Percentiles rank a stretch among this genome's conserved stretches.
Evolutionary conservation across 345 rosid species (phyloP).

Genomic region (Salix viminalis): DNA sequence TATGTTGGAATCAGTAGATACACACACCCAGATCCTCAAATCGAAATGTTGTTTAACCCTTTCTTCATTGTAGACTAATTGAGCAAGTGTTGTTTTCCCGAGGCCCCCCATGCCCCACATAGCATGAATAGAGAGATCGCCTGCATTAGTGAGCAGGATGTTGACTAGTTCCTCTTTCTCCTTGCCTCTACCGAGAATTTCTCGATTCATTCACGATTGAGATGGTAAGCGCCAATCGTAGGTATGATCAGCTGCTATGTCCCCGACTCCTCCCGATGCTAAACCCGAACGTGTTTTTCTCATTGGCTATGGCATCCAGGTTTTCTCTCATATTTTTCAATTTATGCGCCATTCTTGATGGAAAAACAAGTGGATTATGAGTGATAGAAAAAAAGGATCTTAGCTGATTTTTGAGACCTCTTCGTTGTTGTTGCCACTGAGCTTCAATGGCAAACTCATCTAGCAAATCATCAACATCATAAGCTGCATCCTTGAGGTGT

Average conservation of each 20-base stretch:
- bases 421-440: neutral
- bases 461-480: constrained; percentile 5
- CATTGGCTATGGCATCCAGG: constrained; percentile 5
- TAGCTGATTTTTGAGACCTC: neutral
- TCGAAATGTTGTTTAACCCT: neutral
- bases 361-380: neutral
- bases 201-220: neutral
- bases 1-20: constrained; percentile 3
- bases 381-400: neutral
- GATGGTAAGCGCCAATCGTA: neutral
- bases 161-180: neutral
- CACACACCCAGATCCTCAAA: constrained; percentile 4
- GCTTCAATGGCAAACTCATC: constrained; percentile 1
- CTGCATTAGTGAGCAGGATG: neutral
- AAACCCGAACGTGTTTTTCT: neutral
- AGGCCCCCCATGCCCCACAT: constrained; percentile 6
- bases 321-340: neutral
- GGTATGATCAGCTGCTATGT: neutral
- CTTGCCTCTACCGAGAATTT: neutral
- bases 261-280: too few species aligned
- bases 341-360: neutral
- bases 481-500: constrained; percentile 2
- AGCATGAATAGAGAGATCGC: neutral
- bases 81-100: neutral
- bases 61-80: constrained; percentile 5